Evolutionary conservation across 441 rosid species (phyloP).

Genomic region (Flueggea neowawraea): DNA sequence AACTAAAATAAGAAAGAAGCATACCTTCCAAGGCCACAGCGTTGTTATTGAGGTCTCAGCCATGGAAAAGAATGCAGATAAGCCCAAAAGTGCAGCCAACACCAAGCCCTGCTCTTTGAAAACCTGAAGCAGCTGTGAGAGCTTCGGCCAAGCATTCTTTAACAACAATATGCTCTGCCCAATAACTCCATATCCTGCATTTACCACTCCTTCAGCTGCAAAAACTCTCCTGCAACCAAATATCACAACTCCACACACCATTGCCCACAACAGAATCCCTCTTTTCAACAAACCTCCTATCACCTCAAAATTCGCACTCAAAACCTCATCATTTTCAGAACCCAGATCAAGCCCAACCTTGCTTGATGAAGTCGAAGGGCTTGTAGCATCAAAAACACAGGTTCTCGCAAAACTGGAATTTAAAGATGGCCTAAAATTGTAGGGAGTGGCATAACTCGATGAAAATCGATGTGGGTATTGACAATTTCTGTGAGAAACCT

Average conservation of each 20-base stretch:
- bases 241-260: slow-evolving; percentile 59
- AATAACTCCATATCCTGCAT: slow-evolving; percentile 81
- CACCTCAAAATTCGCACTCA: slow-evolving; percentile 27
- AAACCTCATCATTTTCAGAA: slow-evolving; percentile 15
- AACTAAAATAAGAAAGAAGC: slow-evolving; percentile 5
- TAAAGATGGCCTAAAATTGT: slow-evolving; percentile 1
- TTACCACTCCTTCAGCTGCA: slow-evolving; percentile 66
- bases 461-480: slow-evolving; percentile 21
- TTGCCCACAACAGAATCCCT: slow-evolving; percentile 58
- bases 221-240: slow-evolving; percentile 62
- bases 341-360: slow-evolving; percentile 31
- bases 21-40: slow-evolving; percentile 99
- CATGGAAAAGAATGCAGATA: slow-evolving; percentile 98
- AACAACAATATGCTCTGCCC: slow-evolving; percentile 61
- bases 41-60: slow-evolving; percentile 99
- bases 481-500: slow-evolving; percentile 24
- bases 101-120: slow-evolving; percentile 90
- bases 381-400: slow-evolving; percentile 26
- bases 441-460: slow-evolving; percentile 12
- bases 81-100: slow-evolving; percentile 73
- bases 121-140: slow-evolving; percentile 68
- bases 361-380: slow-evolving; percentile 25
- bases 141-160: slow-evolving; percentile 77
- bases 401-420: slow-evolving; percentile 19
- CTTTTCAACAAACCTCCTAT: slow-evolving; percentile 43